A percentile compares a stretch with the other conserved stretches of the same genome.
Evolutionary conservation across 1,139 yeast genomes (phyloP).

Genomic region (Torulaspora pretoriensis): DNA sequence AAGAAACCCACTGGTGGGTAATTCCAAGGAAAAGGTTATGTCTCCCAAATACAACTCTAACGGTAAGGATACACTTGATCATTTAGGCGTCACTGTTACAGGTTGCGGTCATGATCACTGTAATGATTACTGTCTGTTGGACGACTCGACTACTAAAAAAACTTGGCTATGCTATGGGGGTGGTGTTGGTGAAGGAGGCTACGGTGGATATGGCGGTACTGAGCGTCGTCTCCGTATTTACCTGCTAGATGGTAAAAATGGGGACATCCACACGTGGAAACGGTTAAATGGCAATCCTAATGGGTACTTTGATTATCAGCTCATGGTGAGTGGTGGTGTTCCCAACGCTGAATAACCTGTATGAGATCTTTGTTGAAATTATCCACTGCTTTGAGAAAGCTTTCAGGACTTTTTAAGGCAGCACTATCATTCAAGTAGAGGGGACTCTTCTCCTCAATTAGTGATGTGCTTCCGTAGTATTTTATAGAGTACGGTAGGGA

Average conservation of each 20-base stretch:
- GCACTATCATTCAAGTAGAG: conserved; percentile 24
- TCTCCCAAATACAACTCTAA: conserved; percentile 71
- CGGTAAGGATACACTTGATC: conserved; percentile 53
- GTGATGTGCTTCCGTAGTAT: conserved; percentile 32
- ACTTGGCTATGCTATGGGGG: conserved; percentile 94
- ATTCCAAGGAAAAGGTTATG: conserved; percentile 64
- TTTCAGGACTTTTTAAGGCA: conserved; percentile 17
- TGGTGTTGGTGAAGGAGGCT: conserved; percentile 90
- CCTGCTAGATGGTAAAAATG: conserved; percentile 55
- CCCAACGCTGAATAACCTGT: conserved; percentile 31
- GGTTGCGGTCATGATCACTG: conserved; percentile 94
- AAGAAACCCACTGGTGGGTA: conserved; percentile 51
- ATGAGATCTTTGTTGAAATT: conserved; percentile 27
- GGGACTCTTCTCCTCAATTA: conserved; percentile 24
- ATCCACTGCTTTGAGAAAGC: conserved; percentile 23
- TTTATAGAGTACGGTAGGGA: conserved; percentile 27
- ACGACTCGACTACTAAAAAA: conserved; percentile 39
- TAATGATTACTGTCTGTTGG: conserved; percentile 75
- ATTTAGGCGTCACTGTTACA: conserved; percentile 64
- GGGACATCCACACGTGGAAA: conserved; percentile 69
- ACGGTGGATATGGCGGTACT: conserved; percentile 85
- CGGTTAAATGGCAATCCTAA: conserved; percentile 54
- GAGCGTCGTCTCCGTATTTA: conserved; percentile 68
- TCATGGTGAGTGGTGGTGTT: conserved; percentile 49
- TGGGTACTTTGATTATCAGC: conserved; percentile 52